These are phyloP conservation scores for Fraxinus excelsior DNA, from an alignment of 257 asterid species.

Conservation along the genomic window DNA sequence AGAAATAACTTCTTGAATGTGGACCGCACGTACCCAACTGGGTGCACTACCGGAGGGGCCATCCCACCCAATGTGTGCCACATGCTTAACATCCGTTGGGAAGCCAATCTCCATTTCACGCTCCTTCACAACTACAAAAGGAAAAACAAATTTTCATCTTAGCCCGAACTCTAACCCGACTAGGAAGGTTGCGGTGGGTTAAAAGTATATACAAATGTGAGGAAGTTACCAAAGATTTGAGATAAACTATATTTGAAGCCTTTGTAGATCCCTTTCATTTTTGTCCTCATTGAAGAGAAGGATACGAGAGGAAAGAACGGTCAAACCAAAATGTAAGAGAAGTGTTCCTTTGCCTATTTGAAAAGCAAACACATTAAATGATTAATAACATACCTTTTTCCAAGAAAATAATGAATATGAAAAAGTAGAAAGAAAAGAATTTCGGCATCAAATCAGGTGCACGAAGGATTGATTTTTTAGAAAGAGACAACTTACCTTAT, in stretches of 20 bases:
- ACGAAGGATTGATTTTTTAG: not conserved
- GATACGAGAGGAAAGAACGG: slow-evolving; percentile 27
- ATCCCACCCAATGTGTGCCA: slow-evolving; percentile 70
- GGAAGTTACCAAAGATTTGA: slow-evolving; percentile 57
- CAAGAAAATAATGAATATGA: slow-evolving; percentile 9
- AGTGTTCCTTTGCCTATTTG: slow-evolving; percentile 17
- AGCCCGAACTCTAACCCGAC: not conserved
- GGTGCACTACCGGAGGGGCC: slow-evolving; percentile 63
- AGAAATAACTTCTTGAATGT: not conserved
- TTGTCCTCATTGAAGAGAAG: slow-evolving; percentile 50
- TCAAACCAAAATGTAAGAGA: not conserved
- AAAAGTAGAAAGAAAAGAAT: slow-evolving; percentile 21
- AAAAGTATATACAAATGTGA: not conserved
- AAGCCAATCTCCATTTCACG: slow-evolving; percentile 63
- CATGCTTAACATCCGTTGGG: slow-evolving; percentile 76
- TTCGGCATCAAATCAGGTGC: slow-evolving; percentile 35
- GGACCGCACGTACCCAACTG: slow-evolving; percentile 49
- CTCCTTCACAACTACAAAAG: slow-evolving; percentile 57
- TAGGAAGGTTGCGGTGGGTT: not conserved
- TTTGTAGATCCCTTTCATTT: slow-evolving; percentile 71
- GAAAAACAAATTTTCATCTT: not conserved
- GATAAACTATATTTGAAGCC: slow-evolving; percentile 62
- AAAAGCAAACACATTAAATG: slow-evolving; percentile 26
- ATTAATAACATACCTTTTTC: not conserved
- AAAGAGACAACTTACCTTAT: too few relatives aligned